Evolutionary conservation across 306 rosid species (phyloP).

Genomic region (Pterocarpus santalinus): DNA sequence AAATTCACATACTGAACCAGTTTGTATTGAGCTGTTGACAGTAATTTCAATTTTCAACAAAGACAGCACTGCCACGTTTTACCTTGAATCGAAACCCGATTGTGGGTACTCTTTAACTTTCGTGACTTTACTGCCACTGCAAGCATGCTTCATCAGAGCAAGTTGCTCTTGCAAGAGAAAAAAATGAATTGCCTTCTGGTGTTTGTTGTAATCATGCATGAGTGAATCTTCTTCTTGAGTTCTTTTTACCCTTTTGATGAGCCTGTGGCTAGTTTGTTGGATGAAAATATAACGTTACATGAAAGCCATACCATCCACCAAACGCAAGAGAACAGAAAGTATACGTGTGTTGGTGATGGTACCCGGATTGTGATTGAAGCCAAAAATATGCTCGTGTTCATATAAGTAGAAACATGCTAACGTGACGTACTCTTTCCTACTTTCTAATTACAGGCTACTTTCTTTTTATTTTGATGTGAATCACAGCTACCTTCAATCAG

Average conservation of each 20-base stretch:
- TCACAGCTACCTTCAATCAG: too few relatives aligned
- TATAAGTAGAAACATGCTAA: background rate
- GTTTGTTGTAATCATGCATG: conserved; percentile 22
- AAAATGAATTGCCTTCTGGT: background rate
- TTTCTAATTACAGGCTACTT: background rate
- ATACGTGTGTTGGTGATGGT: background rate
- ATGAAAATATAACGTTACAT: background rate
- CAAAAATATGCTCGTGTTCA: conserved; percentile 1
- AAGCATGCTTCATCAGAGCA: conserved; percentile 37
- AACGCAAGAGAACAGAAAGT: background rate
- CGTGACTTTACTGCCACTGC: conserved; percentile 19
- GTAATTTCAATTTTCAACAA: background rate
- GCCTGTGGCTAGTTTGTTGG: background rate
- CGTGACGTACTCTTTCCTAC: too few relatives aligned
- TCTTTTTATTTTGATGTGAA: too few relatives aligned
- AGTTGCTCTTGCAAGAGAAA: conserved; percentile 34
- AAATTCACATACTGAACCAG: too few relatives aligned
- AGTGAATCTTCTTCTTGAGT: conserved; percentile 18
- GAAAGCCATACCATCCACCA: background rate
- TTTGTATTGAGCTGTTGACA: background rate
- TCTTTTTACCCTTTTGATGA: background rate
- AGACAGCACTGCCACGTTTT: conserved; percentile 9
- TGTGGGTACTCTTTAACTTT: background rate
- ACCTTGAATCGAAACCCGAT: background rate
- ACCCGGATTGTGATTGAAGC: background rate